phyloP scores from a whole-genome alignment of 1,284 basidiomycete genomes.

The Cutaneotrichosporon sp. region DNA sequence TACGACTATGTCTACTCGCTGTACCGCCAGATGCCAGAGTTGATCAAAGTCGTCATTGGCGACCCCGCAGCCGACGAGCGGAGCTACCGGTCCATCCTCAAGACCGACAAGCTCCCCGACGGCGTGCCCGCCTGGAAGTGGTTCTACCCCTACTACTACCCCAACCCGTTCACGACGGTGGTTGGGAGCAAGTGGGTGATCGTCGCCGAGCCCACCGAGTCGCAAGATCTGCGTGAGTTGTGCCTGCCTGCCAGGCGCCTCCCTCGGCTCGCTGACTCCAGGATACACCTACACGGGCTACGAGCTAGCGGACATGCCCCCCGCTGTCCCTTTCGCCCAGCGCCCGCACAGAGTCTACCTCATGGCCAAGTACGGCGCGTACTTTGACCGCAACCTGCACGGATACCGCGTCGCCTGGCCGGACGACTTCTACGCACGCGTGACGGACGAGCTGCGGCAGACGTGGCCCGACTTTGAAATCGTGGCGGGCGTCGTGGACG shows the following conservation, averaged over 20 bases:
- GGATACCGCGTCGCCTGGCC: background rate
- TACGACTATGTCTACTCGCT: slow-evolving; percentile 30
- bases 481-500: slow-evolving; percentile 23
- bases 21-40: slow-evolving; percentile 28
- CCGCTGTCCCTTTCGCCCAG: slow-evolving; percentile 3
- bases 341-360: slow-evolving; percentile 29
- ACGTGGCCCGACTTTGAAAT: slow-evolving; percentile 32
- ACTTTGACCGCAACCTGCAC: slow-evolving; percentile 20
- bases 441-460: slow-evolving; percentile 18
- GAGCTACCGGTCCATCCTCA: slow-evolving; percentile 5
- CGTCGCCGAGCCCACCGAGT: slow-evolving; percentile 3
- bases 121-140: slow-evolving; percentile 36
- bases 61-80: background rate
- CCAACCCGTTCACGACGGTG: slow-evolving; percentile 17
- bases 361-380: slow-evolving; percentile 25
- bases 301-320: slow-evolving; percentile 7
- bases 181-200: slow-evolving; percentile 26
- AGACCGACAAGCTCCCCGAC: slow-evolving; percentile 15
- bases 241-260: no score
- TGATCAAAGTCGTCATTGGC: slow-evolving; percentile 27
- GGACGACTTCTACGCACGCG: slow-evolving; percentile 20
- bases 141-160: slow-evolving; percentile 30
- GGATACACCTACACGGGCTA: slow-evolving; percentile 11
- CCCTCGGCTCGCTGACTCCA: background rate
- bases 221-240: background rate